Conservation (phyloP, 1,139 yeast genomes). For the Taphrina betulina region DNA sequence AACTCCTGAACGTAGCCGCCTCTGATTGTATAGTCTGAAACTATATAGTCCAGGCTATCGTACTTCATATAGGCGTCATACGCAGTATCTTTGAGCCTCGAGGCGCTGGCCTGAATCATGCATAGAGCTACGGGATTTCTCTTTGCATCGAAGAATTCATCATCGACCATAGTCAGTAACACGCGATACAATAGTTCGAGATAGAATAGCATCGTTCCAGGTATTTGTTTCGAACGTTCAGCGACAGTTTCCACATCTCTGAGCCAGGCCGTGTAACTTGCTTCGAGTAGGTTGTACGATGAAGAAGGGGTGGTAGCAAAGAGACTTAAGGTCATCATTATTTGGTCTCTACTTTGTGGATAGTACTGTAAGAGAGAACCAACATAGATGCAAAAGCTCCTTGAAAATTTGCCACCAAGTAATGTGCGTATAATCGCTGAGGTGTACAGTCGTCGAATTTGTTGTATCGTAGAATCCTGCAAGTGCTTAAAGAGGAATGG, state of each 20-base stretch:
- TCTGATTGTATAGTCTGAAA: not conserved
- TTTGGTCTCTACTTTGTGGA: not conserved
- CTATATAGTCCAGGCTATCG: not conserved
- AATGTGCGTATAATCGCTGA: not conserved
- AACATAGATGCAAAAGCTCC: not conserved
- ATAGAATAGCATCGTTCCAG: not conserved
- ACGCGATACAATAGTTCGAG: conserved; percentile 34
- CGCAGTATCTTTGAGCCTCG: conserved; percentile 15
- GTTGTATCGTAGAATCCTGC: not conserved
- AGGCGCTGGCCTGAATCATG: conserved; percentile 8
- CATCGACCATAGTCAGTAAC: conserved; percentile 35
- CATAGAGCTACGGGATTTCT: conserved; percentile 15
- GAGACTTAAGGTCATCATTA: conserved; percentile 5
- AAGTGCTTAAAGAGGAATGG: not conserved
- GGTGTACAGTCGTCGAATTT: not conserved
- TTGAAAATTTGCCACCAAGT: not conserved
- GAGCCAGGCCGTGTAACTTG: conserved; percentile 1
- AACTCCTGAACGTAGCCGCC: conserved; percentile 6
- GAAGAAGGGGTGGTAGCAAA: conserved; percentile 2
- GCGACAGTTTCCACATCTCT: not conserved
- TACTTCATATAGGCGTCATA: not conserved
- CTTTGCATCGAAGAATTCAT: conserved; percentile 32
- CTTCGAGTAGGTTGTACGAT: conserved; percentile 1
- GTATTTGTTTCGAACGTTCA: not conserved
- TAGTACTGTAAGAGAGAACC: not conserved